Conservation (phyloP, 176 grass and related monocot species). For the Musa itinerans region DNA sequence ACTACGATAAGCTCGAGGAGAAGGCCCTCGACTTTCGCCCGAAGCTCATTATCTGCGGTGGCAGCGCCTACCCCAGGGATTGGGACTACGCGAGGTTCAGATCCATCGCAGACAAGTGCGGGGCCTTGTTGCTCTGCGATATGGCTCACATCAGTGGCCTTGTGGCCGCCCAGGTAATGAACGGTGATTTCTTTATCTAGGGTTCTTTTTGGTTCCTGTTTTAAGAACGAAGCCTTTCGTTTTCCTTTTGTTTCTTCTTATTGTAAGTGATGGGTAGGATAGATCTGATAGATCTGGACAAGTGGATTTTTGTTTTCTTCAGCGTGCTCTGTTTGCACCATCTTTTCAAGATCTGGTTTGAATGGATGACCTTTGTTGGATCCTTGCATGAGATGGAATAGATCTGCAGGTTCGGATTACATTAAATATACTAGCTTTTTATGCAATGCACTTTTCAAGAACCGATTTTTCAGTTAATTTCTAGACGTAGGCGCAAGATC, state of each 20-base stretch:
- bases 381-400: background rate
- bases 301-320: background rate
- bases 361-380: background rate
- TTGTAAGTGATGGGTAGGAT: background rate
- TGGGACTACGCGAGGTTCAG: constrained; percentile 88
- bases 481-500: too few species aligned
- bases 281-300: constrained; percentile 3
- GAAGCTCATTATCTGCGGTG: constrained; percentile 96
- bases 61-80: constrained; percentile 93
- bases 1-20: constrained; percentile 98
- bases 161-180: constrained; percentile 67
- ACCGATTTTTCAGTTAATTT: background rate
- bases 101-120: constrained; percentile 84
- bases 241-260: background rate
- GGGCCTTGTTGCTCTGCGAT: constrained; percentile 80
- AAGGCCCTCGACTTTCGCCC: constrained; percentile 96
- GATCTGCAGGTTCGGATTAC: background rate
- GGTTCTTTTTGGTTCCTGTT: background rate
- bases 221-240: background rate
- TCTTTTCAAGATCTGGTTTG: background rate
- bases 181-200: background rate
- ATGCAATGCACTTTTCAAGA: too few species aligned
- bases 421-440: background rate
- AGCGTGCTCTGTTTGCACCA: background rate
- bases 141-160: constrained; percentile 99